phyloP scores from a whole-genome alignment of 2,329 filamentous ascomycete genomes.

The Colletotrichum tropicale region DNA sequence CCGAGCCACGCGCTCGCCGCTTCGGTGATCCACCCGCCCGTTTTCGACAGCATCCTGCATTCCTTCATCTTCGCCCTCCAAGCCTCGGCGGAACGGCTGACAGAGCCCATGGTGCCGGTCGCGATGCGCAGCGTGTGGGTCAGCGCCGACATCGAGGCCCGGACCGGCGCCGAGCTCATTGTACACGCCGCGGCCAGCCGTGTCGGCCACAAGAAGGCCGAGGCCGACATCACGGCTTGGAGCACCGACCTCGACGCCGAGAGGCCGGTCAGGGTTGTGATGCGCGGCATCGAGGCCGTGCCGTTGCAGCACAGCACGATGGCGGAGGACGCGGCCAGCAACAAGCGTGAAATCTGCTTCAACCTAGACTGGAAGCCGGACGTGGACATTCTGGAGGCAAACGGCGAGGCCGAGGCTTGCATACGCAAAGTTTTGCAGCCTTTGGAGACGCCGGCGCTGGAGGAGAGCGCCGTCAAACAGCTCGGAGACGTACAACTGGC shows the following conservation, averaged over 20 bases:
- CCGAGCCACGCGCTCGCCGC: conserved; percentile 17
- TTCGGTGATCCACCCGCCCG: conserved; percentile 34
- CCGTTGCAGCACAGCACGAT: not conserved
- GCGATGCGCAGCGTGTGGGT: not conserved
- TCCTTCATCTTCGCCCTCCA: not conserved
- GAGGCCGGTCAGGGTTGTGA: not conserved
- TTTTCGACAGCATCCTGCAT: conserved; percentile 28
- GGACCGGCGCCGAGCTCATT: not conserved
- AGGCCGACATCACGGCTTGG: not conserved
- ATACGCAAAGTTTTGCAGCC: not conserved
- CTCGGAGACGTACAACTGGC: not conserved
- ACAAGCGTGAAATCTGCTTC: not conserved
- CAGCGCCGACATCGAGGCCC: not conserved
- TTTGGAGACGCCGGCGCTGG: not conserved
- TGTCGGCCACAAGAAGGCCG: not conserved
- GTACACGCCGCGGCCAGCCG: not conserved
- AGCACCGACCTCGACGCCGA: not conserved
- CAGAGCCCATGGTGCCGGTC: not conserved
- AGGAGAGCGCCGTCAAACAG: not conserved
- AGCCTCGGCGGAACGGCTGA: not conserved
- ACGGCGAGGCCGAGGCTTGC: not conserved
- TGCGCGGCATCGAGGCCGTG: not conserved
- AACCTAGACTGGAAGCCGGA: conserved; percentile 1
- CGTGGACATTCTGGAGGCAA: not conserved
- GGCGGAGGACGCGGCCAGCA: not conserved